Evolutionary conservation across 768 basidiomycete genomes (phyloP).

Genomic region (Sporobolomyces pararoseus): DNA sequence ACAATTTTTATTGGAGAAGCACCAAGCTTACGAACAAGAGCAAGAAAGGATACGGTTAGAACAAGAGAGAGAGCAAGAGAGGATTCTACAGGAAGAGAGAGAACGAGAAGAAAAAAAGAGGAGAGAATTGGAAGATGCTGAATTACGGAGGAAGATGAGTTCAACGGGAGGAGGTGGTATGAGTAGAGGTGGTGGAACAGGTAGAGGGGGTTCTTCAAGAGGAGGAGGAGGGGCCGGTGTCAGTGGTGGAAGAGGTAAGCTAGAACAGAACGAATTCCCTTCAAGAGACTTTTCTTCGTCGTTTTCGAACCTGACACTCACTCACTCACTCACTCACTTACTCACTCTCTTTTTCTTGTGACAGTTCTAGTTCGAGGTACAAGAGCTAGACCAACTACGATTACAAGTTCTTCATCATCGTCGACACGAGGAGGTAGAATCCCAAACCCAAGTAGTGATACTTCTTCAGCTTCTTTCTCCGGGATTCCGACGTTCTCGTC

Average conservation of each 20-base stretch:
- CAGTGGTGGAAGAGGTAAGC: conserved; percentile 4
- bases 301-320: too few relatives aligned
- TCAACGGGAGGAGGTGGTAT: not conserved
- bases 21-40: not conserved
- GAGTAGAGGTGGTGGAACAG: not conserved
- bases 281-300: too few relatives aligned
- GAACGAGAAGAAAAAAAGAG: not conserved
- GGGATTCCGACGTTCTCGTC: conserved; percentile 21
- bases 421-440: not conserved
- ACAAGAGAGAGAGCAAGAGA: not conserved
- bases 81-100: not conserved
- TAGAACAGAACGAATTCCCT: too few relatives aligned
- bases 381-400: conserved; percentile 5
- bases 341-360: too few relatives aligned
- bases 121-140: not conserved
- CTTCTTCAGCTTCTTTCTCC: not conserved
- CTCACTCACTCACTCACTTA: too few relatives aligned
- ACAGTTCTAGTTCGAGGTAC: not conserved
- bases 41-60: too few relatives aligned
- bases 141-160: not conserved
- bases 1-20: not conserved
- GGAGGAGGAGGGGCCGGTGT: not conserved
- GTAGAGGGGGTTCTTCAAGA: not conserved
- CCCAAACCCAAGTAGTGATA: not conserved
- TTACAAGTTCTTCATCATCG: not conserved